A percentile compares a stretch with the other conserved stretches of the same genome.
These are phyloP conservation scores for Penicillium longicatenatum DNA, from an alignment of 495 filamentous ascomycete genomes.

Conservation along the genomic window DNA sequence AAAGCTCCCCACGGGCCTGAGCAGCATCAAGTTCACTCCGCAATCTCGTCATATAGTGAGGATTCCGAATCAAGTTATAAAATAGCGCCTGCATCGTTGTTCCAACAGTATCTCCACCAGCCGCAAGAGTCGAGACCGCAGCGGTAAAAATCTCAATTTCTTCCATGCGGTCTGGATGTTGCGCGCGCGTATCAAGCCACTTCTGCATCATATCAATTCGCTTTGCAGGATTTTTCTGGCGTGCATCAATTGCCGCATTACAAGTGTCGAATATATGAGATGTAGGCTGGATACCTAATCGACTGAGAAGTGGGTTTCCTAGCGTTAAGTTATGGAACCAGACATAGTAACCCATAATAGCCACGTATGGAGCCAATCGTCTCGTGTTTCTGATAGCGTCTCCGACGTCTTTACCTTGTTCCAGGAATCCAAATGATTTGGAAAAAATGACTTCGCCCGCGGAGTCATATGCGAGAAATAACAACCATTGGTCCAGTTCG, in stretches of 20 bases:
- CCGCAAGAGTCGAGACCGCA: constrained; percentile 42
- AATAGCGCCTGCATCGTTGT: constrained; percentile 41
- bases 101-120: constrained; percentile 48
- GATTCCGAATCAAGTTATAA: constrained; percentile 35
- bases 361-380: constrained; percentile 35
- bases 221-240: constrained; percentile 37
- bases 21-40: constrained; percentile 41
- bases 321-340: constrained; percentile 42
- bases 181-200: constrained; percentile 39
- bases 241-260: constrained; percentile 36
- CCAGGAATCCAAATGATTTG: constrained; percentile 44
- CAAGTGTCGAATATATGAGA: constrained; percentile 46
- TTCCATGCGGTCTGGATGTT: constrained; percentile 42
- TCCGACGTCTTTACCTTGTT: constrained; percentile 40
- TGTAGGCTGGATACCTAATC: constrained; percentile 39
- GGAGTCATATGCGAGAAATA: constrained; percentile 50
- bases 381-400: constrained; percentile 43
- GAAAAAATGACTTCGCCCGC: constrained; percentile 46
- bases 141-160: constrained; percentile 41
- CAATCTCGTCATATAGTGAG: constrained; percentile 28
- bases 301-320: constrained; percentile 44
- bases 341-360: constrained; percentile 40
- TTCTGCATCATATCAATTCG: constrained; percentile 47
- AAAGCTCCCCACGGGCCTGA: constrained; percentile 25
- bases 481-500: constrained; percentile 47